Base-by-base conservation (phyloP, 192 early-diverging fungal species). In the Rhizophagus prolifer region DNA sequence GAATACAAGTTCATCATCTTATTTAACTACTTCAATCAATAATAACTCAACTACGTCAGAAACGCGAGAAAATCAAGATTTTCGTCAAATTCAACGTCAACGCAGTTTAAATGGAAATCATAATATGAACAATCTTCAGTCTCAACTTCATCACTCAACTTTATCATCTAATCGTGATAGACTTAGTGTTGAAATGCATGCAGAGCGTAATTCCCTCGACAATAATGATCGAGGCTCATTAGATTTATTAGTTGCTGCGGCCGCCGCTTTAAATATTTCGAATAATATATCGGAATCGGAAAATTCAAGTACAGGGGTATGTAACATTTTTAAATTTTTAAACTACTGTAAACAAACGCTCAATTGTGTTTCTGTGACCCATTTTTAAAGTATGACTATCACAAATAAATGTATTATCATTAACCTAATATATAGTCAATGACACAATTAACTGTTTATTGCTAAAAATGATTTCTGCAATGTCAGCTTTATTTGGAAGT, bases 141-240 rank as follows among this genome's bases (percentile, higher is more conserved):
- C 61, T 28, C n/a, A 63, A 14, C 23, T 13, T 64, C 62, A 63
- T 28, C 61, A 9, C 7, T 31, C 62, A 25, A 23, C 62, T 3
- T 64, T 26, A 6, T 64, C 62, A 64, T 64, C 62, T 64, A 64
- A 64, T 30, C 62, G 16, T 64, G 62, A 64, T 30, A 64, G 62
- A 64, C 30, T 64, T 16, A 30, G 12, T 64, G 50, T 19, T 4
- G 50, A 54, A 7, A 54, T 54, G 16, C 50, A 54, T 21, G 14
- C 19, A 50, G 61, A 63, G 9, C 61, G 61, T 63, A 64, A 13
- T 64, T 64, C 62, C 1, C 62, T 30, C 19, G 62, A 64, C 7
- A 38, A 38, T 26, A 30, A 25, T n/a, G 28, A 63, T 30, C 61
- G 61, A 63, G 62, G 62, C 0, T 64, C 62, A 16, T 64, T 64